These are phyloP conservation scores for Moricandia arvensis DNA, from an alignment of 345 rosid genomes.

Conservation along the genomic window DNA sequence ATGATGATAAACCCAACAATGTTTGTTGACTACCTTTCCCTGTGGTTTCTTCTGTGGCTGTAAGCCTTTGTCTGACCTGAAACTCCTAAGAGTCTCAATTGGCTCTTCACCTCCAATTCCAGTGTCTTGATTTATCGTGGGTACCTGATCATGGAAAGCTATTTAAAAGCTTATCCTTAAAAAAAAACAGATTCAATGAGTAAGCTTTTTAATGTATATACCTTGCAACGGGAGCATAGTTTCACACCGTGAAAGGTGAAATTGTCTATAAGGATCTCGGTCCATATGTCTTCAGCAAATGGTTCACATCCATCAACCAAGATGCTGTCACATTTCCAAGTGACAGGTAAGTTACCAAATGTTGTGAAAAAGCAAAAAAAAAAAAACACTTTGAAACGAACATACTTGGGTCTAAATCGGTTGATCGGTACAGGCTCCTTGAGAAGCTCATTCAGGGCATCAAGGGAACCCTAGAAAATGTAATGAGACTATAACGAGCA, in stretches of 20 bases:
- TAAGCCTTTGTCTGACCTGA: constrained; percentile 64
- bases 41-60: constrained; percentile 63
- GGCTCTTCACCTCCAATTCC: constrained; percentile 65
- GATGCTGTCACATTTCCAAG: constrained; percentile 51
- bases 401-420: constrained; percentile 91
- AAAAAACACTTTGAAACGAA: not conserved
- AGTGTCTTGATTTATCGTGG: constrained; percentile 68
- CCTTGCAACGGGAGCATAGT: constrained; percentile 89
- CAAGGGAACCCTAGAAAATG: constrained; percentile 74
- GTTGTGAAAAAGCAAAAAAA: constrained; percentile 19
- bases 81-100: constrained; percentile 53
- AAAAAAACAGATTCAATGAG: not conserved
- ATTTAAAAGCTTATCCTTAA: not conserved
- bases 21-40: constrained; percentile 56
- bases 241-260: constrained; percentile 62
- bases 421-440: constrained; percentile 78
- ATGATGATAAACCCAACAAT: not conserved
- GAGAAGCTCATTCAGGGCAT: constrained; percentile 64
- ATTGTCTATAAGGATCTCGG: constrained; percentile 54
- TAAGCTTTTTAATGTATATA: constrained; percentile 5
- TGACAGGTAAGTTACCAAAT: not conserved
- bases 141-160: constrained; percentile 49
- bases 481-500: not conserved
- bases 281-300: constrained; percentile 85
- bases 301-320: constrained; percentile 79